Percentiles rank a stretch among this genome's conserved stretches.
Conservation (phyloP, 1,284 basidiomycete species). For the Sporisorium graminicola region DNA sequence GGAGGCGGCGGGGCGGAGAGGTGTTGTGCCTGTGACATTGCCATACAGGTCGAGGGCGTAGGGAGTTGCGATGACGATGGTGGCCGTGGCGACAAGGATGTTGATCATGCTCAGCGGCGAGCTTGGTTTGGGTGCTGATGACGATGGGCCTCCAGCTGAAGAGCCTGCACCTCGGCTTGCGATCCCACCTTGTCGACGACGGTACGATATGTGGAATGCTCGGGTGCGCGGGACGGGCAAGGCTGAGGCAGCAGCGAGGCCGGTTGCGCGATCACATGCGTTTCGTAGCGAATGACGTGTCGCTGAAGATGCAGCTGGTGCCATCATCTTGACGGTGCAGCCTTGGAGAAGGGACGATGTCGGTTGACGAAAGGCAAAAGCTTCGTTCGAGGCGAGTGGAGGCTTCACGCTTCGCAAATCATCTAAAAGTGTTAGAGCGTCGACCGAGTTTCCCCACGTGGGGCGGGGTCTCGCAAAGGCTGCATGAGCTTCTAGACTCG, state of each 20-base stretch:
- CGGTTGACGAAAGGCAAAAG: not conserved
- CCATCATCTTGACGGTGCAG: conserved; percentile 4
- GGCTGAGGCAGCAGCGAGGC: not conserved
- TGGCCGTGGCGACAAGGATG: conserved; percentile 27
- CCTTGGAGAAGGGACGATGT: not conserved
- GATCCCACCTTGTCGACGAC: conserved; percentile 1
- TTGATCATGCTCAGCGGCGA: conserved; percentile 11
- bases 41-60: conserved; percentile 24
- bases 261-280: not conserved
- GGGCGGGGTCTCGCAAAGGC: not conserved
- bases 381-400: not conserved
- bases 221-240: not conserved
- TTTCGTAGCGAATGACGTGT: not conserved
- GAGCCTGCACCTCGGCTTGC: not conserved
- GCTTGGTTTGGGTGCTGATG: not conserved
- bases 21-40: conserved; percentile 7
- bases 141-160: conserved; percentile 12
- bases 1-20: conserved; percentile 13
- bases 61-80: conserved; percentile 18
- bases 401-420: not conserved
- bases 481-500: not conserved
- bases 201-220: conserved; percentile 16
- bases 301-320: not conserved
- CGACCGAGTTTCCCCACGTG: not conserved
- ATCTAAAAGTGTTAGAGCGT: not conserved